Evolutionary conservation across 805 yeast species (phyloP), one percentile per base, ranked within the genome.

Genomic region (Ogataea nonfermentans): DNA sequence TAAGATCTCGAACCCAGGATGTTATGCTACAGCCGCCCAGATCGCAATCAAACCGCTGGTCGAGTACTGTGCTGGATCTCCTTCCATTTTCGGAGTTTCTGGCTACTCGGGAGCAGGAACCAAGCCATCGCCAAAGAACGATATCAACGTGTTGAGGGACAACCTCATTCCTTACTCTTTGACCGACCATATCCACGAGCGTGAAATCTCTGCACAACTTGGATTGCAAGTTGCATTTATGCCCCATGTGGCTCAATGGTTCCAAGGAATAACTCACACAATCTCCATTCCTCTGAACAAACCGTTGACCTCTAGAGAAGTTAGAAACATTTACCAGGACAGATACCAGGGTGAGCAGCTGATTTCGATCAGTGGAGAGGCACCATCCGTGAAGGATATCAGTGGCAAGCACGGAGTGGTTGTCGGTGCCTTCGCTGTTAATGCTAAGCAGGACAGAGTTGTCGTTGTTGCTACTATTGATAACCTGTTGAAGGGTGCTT

Each of bases 91-190:
- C 61, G 99, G 99, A 59, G 93, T 93, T 24, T 87, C 96, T 34
- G 99, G 99, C 35, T 93, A 91, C 63, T 93, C 99, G 9, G 99
- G 99, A 44, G 99, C 99, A 9, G 99, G 99, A 50, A 90, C 99
- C 26, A 93, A 95, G 68, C 99, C 99, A 43, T 86, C 96, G 10
- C 95, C 95, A 46, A 89, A 90, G 70, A 93, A 93, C 61, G 97
- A 93, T 61, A 68, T 84, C 35, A 72, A 79, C 43, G 71, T 80
- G 57, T 73, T 93, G 60, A 66, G 69, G 46, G 78, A 93, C 67
- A 93, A 93, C 67, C 70, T 93, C 60, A 86, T 93, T 56, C 98
- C 99, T 42, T 93, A 93, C 68, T 81, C 96, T 4, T 73, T 93
- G 56, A 93, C 99, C 9, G 96, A 91, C 62, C 99, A 93, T 65